These are phyloP conservation scores for Dactylellina haptotyla DNA, from an alignment of 2,329 filamentous ascomycete species.

Conservation along the genomic window DNA sequence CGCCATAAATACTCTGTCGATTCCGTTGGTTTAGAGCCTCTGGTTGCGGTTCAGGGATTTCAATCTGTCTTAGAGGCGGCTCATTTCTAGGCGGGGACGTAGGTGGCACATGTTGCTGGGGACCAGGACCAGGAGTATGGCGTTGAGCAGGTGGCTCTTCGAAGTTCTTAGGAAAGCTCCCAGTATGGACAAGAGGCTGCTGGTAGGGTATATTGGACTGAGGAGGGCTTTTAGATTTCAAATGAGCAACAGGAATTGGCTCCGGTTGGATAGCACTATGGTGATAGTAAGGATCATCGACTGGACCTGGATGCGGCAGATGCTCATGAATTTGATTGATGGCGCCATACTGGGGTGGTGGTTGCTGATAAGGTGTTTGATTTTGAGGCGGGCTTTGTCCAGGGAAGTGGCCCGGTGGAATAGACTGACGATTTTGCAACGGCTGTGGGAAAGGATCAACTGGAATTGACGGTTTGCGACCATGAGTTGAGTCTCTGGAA, in stretches of 20 bases:
- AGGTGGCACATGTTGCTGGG: constrained; percentile 12
- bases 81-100: constrained; percentile 36
- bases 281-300: constrained; percentile 21
- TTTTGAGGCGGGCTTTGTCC: constrained; percentile 10
- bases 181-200: constrained; percentile 10
- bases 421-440: constrained; percentile 29
- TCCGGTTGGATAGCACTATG: constrained; percentile 9
- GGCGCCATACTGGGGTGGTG: constrained; percentile 3
- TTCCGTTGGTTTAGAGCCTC: constrained; percentile 18
- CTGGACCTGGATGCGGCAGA: constrained; percentile 8
- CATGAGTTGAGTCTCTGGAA: constrained; percentile 6
- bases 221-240: constrained; percentile 23
- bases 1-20: constrained; percentile 17
- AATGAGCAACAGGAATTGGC: not conserved
- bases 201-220: constrained; percentile 20
- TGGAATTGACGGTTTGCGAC: not conserved
- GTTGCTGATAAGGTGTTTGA: constrained; percentile 33
- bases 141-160: constrained; percentile 23
- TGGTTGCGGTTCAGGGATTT: constrained; percentile 32
- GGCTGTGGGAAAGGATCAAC: constrained; percentile 12
- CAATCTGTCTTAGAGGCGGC: constrained; percentile 36
- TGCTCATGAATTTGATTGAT: not conserved
- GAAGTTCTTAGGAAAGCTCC: constrained; percentile 26
- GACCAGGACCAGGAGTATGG: constrained; percentile 11
- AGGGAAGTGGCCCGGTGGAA: constrained; percentile 16